phyloP scores from a whole-genome alignment of 2,329 filamentous ascomycete genomes.

The Ceratocystis destructans region DNA sequence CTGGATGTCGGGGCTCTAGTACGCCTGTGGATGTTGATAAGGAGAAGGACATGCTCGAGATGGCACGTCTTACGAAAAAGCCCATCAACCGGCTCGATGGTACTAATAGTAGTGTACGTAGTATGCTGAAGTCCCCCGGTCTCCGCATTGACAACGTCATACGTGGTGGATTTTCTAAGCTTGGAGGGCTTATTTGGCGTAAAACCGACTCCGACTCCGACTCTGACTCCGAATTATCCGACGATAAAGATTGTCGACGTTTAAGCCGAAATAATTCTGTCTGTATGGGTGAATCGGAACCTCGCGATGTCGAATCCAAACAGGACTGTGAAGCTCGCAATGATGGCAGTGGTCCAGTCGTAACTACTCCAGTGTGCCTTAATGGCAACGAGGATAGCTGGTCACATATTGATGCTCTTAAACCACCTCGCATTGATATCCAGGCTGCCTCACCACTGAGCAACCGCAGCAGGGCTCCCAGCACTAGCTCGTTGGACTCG shows the following conservation, averaged over 20 bases:
- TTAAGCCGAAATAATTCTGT: slow-evolving; percentile 11
- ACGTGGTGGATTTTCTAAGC: slow-evolving; percentile 41
- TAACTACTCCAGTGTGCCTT: slow-evolving; percentile 23
- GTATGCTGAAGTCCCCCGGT: slow-evolving; percentile 53
- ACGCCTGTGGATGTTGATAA: neutral
- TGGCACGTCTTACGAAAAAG: neutral
- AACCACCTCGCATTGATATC: slow-evolving; percentile 37
- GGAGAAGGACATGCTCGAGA: neutral
- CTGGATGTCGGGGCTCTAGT: neutral
- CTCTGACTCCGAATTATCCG: slow-evolving; percentile 18
- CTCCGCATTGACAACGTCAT: slow-evolving; percentile 61
- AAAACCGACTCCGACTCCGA: slow-evolving; percentile 30
- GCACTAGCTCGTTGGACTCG: slow-evolving; percentile 4
- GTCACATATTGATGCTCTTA: slow-evolving; percentile 35
- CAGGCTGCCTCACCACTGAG: slow-evolving; percentile 28
- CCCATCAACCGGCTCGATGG: slow-evolving; percentile 14
- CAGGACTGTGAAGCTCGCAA: neutral
- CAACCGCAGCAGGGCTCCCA: slow-evolving; percentile 4
- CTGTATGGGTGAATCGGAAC: neutral
- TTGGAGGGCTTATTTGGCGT: slow-evolving; percentile 45
- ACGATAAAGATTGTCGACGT: slow-evolving; percentile 18
- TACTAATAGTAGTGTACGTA: slow-evolving; percentile 36
- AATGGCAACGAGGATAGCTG: slow-evolving; percentile 29
- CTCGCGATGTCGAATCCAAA: neutral
- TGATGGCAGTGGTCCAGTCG: neutral